Evolutionary conservation across 2,329 filamentous ascomycete species (phyloP), one percentile per base, ranked within the genome.

Genomic region (Neospermospora avenae): DNA sequence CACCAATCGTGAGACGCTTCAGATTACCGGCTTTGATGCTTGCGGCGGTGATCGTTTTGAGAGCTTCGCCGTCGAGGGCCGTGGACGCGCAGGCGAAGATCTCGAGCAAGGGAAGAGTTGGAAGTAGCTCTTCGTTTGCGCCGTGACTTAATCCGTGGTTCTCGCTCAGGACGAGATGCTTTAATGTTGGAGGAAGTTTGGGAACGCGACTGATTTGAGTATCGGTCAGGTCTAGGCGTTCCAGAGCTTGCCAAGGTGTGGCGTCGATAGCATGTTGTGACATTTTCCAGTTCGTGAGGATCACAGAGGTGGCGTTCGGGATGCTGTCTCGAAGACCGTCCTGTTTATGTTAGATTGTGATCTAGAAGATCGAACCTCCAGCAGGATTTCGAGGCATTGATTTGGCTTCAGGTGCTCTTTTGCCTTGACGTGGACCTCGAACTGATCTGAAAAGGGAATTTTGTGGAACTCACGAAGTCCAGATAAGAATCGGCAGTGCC

Each of bases 81-180:
- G 68, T 71, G 7, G 28, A 37, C 2, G 65, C 25, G 46, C 67
- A 69, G 18, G 58, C 60, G 25, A 73, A 68, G 5, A 59, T 68
- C 46, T 70, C 69, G 16, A 73, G 64, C 4, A 68, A 41, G 14
- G 71, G 70, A 31, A 71, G 58, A 4, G 48, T 31, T 37, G 51
- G 39, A 3, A 39, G 35, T 6, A 46, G 14, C 7, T 57, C 48
- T 18, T 62, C 58, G 16, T 58, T 49, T n/a, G 25, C 20, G n/a
- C 55, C 22, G 3, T 63, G 20, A 11, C 35, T 24, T 22, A 68
- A 41, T 8, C 55, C 39, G 28, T 28, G 41, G 28, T 68, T 70
- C 1, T 64, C 37, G 14, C 51, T 61, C 1, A 73, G 14, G 20
- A 57, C 57, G n/a, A 73, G 66, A 13, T 67, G 60, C 53, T 62